Percentiles rank a stretch among this genome's conserved stretches.
phyloP scores from a whole-genome alignment of 768 basidiomycete species.

The Thelephora aurantiotincta region DNA sequence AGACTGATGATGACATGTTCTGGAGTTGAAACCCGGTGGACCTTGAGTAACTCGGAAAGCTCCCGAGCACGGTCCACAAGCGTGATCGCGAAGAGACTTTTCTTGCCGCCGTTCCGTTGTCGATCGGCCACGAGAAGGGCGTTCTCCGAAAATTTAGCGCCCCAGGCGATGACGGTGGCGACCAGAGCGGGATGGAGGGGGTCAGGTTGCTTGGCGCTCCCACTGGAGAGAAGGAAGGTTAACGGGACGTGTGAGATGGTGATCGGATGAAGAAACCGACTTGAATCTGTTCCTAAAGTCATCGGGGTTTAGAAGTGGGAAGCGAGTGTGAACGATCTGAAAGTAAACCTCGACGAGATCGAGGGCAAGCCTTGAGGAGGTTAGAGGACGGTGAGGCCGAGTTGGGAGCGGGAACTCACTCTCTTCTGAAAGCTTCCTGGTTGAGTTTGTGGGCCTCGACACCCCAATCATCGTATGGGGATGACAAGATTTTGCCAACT shows the following conservation, averaged over 20 bases:
- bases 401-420: slow-evolving; percentile 43
- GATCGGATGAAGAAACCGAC: slow-evolving; percentile 1
- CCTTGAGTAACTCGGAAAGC: slow-evolving; percentile 76
- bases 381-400: slow-evolving; percentile 1
- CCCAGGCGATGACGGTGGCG: slow-evolving; percentile 83
- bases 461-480: slow-evolving; percentile 55
- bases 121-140: slow-evolving; percentile 72
- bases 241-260: background rate
- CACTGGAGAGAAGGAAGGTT: background rate
- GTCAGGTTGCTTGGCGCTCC: slow-evolving; percentile 5
- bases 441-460: slow-evolving; percentile 59
- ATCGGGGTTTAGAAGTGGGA: slow-evolving; percentile 75
- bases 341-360: slow-evolving; percentile 94
- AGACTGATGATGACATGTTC: slow-evolving; percentile 77
- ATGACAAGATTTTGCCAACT: background rate
- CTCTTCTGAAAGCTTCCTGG: slow-evolving; percentile 60
- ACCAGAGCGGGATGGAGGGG: slow-evolving; percentile 32
- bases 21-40: slow-evolving; percentile 62
- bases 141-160: slow-evolving; percentile 89
- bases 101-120: slow-evolving; percentile 41
- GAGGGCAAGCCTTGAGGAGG: slow-evolving; percentile 57
- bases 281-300: slow-evolving; percentile 66
- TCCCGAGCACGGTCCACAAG: slow-evolving; percentile 74
- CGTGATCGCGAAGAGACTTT: slow-evolving; percentile 66
- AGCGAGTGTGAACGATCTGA: slow-evolving; percentile 79